Evolutionary conservation across 768 basidiomycete species (phyloP).

Genomic region (Mycena amicta): DNA sequence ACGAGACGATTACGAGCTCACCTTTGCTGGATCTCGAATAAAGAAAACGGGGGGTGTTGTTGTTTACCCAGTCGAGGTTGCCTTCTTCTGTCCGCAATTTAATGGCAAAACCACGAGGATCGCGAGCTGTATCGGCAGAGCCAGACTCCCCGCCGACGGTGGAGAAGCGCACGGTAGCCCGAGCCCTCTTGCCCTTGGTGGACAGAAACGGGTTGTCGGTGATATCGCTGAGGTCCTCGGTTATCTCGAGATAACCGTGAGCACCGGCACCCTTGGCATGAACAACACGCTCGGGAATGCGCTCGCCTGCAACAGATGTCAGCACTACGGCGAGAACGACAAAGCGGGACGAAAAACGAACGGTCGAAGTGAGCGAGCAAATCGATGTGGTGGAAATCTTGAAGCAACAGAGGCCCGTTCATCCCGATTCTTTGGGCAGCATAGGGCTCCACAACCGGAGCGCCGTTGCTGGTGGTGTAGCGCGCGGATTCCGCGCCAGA

Average conservation of each 20-base stretch:
- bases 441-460: too few relatives aligned
- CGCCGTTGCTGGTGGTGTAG: too few relatives aligned
- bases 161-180: constrained; percentile 84
- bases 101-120: constrained; percentile 91
- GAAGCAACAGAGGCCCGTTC: too few relatives aligned
- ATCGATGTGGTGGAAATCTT: too few relatives aligned
- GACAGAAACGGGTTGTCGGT: constrained; percentile 72
- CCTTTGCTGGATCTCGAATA: constrained; percentile 79
- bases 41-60: constrained; percentile 93
- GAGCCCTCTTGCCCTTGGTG: constrained; percentile 67
- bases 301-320: too few relatives aligned
- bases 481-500: too few relatives aligned
- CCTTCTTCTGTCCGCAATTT: constrained; percentile 91
- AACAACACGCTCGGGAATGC: constrained; percentile 94
- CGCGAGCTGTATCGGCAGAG: constrained; percentile 89
- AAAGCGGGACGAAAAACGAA: too few relatives aligned
- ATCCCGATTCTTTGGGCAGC: too few relatives aligned
- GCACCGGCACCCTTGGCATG: constrained; percentile 93
- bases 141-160: constrained; percentile 91
- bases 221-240: constrained; percentile 82
- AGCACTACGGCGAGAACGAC: too few relatives aligned
- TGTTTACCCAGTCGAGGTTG: constrained; percentile 91
- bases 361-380: too few relatives aligned
- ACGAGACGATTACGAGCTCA: too few relatives aligned
- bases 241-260: constrained; percentile 91